These are phyloP conservation scores for Blastomyces percursus DNA, from an alignment of 2,329 filamentous ascomycete genomes.

Conservation along the genomic window DNA sequence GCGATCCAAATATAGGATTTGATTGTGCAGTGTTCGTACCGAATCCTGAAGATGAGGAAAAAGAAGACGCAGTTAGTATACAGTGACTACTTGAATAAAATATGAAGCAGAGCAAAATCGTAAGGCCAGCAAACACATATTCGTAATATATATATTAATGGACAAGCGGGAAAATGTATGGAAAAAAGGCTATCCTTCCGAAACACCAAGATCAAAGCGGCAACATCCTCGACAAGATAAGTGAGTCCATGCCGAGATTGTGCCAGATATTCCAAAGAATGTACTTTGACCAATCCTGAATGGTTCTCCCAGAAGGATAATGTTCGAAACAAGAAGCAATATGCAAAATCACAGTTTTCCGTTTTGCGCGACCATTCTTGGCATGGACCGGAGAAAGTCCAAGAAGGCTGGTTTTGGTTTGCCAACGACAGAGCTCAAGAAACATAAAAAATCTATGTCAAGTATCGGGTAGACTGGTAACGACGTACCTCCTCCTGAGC, in stretches of 20 bases:
- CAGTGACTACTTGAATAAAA: not conserved
- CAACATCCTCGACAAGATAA: not conserved
- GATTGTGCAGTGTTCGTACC: slow-evolving; percentile 14
- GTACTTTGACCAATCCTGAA: not conserved
- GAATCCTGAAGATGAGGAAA: slow-evolving; percentile 14
- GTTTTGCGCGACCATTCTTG: not conserved
- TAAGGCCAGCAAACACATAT: not conserved
- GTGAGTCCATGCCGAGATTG: not conserved
- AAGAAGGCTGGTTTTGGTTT: not conserved
- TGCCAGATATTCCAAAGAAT: not conserved
- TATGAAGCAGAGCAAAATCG: not conserved
- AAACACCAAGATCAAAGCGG: not conserved
- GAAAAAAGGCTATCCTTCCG: not conserved
- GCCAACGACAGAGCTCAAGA: not conserved
- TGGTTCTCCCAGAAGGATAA: not conserved
- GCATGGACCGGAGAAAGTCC: not conserved
- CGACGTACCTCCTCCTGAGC: slow-evolving; percentile 22
- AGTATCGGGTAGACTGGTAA: slow-evolving; percentile 2
- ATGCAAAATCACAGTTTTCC: not conserved
- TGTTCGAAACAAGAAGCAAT: not conserved
- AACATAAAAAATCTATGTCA: not conserved
- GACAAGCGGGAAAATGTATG: not conserved
- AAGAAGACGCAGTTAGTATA: not conserved
- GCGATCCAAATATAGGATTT: slow-evolving; percentile 16
- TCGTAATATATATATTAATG: not conserved